Evolutionary conservation across 2,329 filamentous ascomycete species (phyloP).

Genomic region (Claviceps humidiphila): DNA sequence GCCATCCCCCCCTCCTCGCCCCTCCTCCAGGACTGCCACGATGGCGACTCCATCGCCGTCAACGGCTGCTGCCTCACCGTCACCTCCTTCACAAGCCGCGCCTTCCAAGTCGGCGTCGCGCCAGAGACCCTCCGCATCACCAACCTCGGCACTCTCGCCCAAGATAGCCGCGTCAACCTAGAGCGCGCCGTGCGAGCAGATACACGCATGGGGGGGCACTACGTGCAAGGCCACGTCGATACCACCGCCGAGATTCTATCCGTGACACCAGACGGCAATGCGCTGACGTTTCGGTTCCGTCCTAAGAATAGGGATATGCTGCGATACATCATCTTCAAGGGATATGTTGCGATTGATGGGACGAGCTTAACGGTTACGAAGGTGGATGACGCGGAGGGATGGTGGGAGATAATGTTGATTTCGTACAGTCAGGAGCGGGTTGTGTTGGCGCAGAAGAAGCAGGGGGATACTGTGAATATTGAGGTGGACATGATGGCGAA

Average conservation of each 20-base stretch:
- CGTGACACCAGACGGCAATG: conserved; percentile 73
- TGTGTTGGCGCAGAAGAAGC: conserved; percentile 63
- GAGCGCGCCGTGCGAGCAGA: conserved; percentile 84
- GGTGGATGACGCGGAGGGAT: conserved; percentile 66
- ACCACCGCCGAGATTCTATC: conserved; percentile 65
- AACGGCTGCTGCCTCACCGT: conserved; percentile 96
- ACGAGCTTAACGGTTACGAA: conserved; percentile 85
- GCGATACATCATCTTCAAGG: conserved; percentile 89
- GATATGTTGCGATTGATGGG: conserved; percentile 86
- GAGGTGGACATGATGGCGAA: conserved; percentile 85
- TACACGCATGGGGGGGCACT: conserved; percentile 95
- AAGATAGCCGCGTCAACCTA: conserved; percentile 67
- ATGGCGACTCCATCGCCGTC: conserved; percentile 88
- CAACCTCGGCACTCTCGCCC: conserved; percentile 65
- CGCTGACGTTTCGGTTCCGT: conserved; percentile 71
- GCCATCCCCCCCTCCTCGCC: conserved; percentile 48
- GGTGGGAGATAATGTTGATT: conserved; percentile 97
- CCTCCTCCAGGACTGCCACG: conserved; percentile 71
- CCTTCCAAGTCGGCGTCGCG: conserved; percentile 86
- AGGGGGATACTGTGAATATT: conserved; percentile 75
- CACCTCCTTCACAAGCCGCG: conserved; percentile 36
- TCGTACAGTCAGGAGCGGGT: conserved; percentile 91
- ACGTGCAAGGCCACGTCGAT: conserved; percentile 96
- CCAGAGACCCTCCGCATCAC: conserved; percentile 93
- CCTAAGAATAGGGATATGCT: conserved; percentile 58